Conservation (phyloP, 306 rosid genomes). For the Hippophae tibetana region DNA sequence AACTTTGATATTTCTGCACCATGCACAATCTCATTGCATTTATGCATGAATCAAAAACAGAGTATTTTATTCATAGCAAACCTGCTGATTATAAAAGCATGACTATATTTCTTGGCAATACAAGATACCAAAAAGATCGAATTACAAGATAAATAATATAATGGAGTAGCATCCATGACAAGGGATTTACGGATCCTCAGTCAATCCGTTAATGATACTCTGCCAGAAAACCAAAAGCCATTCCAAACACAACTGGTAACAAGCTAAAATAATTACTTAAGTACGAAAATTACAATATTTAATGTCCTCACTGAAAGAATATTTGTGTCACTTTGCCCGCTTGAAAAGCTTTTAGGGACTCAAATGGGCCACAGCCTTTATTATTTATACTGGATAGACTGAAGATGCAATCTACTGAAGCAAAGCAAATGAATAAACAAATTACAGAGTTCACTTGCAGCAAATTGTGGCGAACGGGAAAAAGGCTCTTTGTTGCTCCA, state of each 20-base stretch:
- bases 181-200: slow-evolving; percentile 7
- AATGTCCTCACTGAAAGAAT: slow-evolving; percentile 32
- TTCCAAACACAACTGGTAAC: slow-evolving; percentile 15
- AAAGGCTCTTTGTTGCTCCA: slow-evolving; percentile 15
- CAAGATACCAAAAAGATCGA: background rate
- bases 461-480: slow-evolving; percentile 28
- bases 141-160: slow-evolving; percentile 6
- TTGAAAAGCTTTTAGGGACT: slow-evolving; percentile 25
- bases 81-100: background rate
- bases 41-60: too few species aligned
- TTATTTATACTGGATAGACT: slow-evolving; percentile 33
- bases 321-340: slow-evolving; percentile 23
- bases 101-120: background rate
- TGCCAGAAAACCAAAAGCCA: background rate
- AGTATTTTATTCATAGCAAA: too few species aligned
- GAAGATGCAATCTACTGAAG: slow-evolving; percentile 19
- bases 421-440: slow-evolving; percentile 33
- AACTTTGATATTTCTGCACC: too few species aligned
- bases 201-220: background rate
- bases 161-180: slow-evolving; percentile 4
- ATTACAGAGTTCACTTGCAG: slow-evolving; percentile 25
- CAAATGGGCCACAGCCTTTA: slow-evolving; percentile 36
- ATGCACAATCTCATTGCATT: too few species aligned
- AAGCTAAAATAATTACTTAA: slow-evolving; percentile 12
- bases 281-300: slow-evolving; percentile 37